Evolutionary conservation across 768 basidiomycete species (phyloP), one percentile per base, ranked within the genome.

Genomic region (Kondoa malvinella): DNA sequence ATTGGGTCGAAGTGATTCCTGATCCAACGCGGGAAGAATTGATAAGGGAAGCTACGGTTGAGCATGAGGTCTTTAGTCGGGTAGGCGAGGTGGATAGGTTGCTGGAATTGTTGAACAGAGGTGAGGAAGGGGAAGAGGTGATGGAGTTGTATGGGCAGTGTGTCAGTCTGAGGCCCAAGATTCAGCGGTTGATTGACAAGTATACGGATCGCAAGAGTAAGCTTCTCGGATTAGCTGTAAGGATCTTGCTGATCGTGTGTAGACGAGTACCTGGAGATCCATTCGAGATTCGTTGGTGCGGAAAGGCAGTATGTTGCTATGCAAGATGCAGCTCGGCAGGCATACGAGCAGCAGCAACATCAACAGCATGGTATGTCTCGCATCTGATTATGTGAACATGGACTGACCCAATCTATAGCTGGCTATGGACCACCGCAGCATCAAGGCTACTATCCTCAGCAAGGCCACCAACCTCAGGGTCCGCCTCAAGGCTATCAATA

Each of bases 211-310:
- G 79, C 82, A 91, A 78, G 82, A 81, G 2, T 31, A 31, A 32
- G 1, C 34, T n/a, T 26, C 3, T 34, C n/a, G 56, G 66, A 17
- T 34, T 29, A 15, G 4, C 21, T 66, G 17, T 26, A 4, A 17
- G 4, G 14, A 17, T 58, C 31, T 21, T 59, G 2, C 33, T 25
- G n/a, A 14, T 30, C 8, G 31, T 34, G 27, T 32, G 21, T 72
- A 94, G 92, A 92, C 67, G 94, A 97, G 77, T 81, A 96, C 33
- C 86, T 92, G 3, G 85, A 87, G 1, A 92, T 96, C 88, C 92
- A 92, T 76, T 89, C 92, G 77, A 90, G 85, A 21, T 95, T 97
- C 73, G 82, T 92, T 31, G 84, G 86, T 57, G 92, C 92, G 2
- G 82, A 89, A 60, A 84, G 85, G 17, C 89, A 92, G 66, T 97